Evolutionary conservation across 352 stramenopile species (phyloP).

Genomic region (Thraustochytrium striatum): DNA sequence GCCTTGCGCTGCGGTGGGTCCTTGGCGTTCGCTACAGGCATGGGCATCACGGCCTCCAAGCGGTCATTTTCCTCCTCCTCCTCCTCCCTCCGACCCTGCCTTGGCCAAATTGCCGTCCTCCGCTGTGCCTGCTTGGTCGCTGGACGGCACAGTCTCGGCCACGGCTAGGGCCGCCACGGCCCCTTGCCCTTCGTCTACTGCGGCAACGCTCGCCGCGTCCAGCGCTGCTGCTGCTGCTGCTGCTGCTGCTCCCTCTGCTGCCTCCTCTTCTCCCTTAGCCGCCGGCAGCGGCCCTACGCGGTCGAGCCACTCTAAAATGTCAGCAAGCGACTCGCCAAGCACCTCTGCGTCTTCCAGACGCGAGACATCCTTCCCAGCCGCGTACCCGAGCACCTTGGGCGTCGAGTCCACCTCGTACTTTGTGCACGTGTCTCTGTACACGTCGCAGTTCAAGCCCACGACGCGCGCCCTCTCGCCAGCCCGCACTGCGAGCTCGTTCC

Average conservation of each 20-base stretch:
- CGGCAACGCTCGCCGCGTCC: background rate
- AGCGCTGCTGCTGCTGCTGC: background rate
- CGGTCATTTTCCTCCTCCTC: no score
- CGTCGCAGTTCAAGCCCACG: conserved; percentile 12
- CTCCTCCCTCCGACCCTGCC: no score
- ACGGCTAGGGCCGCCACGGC: background rate
- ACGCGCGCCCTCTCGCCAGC: background rate
- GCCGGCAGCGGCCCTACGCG: background rate
- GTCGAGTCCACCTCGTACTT: background rate
- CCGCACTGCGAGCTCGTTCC: background rate
- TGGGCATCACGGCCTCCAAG: no score
- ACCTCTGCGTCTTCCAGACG: background rate
- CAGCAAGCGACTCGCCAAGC: background rate
- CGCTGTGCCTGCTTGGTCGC: no score
- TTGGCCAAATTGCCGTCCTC: no score
- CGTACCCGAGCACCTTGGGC: conserved; percentile 8
- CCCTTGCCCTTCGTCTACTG: background rate
- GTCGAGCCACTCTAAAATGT: background rate
- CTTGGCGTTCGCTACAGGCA: no score
- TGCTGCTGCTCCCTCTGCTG: background rate
- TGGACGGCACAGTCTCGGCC: background rate
- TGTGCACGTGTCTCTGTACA: background rate
- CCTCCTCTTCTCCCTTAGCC: background rate
- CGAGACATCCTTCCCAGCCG: background rate
- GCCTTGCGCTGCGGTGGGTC: no score